These are phyloP conservation scores for Penstemon newberryi DNA, from an alignment of 257 asterid genomes.

Conservation along the genomic window DNA sequence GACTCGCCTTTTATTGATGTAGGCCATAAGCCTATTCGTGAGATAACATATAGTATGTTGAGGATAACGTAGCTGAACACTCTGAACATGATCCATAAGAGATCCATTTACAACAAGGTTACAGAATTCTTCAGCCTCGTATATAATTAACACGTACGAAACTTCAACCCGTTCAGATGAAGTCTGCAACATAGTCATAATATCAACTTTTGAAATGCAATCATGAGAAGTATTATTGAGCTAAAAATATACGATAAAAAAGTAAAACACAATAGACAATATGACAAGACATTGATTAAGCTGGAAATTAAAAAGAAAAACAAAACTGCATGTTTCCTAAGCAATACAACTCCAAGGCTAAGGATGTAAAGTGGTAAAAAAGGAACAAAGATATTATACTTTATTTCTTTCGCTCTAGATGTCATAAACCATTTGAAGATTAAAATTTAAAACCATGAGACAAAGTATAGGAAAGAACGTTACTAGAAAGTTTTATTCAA, in stretches of 20 bases:
- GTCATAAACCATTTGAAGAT: constrained; percentile 2
- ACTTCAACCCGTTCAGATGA: constrained; percentile 48
- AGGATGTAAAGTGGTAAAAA: neutral
- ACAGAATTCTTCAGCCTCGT: constrained; percentile 92
- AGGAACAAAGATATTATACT: neutral
- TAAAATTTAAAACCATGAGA: neutral
- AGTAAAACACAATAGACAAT: neutral
- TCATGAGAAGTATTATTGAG: constrained; percentile 18
- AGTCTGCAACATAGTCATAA: constrained; percentile 47
- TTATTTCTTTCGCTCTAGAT: neutral
- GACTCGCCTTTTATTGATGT: constrained; percentile 73
- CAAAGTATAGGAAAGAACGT: no score
- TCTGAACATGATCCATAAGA: constrained; percentile 56
- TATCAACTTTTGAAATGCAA: constrained; percentile 14
- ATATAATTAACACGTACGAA: constrained; percentile 63
- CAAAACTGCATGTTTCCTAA: constrained; percentile 1
- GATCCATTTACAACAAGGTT: constrained; percentile 54
- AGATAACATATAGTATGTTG: constrained; percentile 73
- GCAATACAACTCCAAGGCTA: constrained; percentile 19
- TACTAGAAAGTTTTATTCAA: no score
- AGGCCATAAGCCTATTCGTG: constrained; percentile 80
- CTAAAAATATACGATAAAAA: constrained; percentile 5
- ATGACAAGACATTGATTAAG: constrained; percentile 9
- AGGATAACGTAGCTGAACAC: constrained; percentile 67
- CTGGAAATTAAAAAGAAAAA: neutral